Evolutionary conservation across 1,139 yeast species (phyloP).

Genomic region (Blastobotrys petasosporus): DNA sequence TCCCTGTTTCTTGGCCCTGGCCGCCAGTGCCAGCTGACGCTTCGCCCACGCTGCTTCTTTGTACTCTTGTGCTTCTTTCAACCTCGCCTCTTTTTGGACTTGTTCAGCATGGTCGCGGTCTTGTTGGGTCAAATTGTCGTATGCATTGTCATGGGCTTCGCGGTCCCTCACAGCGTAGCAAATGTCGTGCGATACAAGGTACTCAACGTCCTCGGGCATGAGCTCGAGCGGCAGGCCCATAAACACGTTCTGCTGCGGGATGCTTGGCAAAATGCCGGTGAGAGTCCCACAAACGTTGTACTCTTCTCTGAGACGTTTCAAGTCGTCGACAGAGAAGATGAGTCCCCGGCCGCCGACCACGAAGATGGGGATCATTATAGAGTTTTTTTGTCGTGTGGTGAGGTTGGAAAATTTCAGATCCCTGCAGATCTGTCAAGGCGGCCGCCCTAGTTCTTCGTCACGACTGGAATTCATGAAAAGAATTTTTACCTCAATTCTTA

Average conservation of each 20-base stretch:
- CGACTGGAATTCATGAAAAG: too few relatives aligned
- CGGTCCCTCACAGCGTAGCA: conserved; percentile 30
- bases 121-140: conserved; percentile 14
- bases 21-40: conserved; percentile 23
- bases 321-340: conserved; percentile 47
- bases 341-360: conserved; percentile 47
- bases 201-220: conserved; percentile 65
- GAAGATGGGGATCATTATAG: conserved; percentile 29
- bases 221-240: conserved; percentile 76
- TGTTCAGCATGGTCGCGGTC: conserved; percentile 16
- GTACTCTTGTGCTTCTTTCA: conserved; percentile 19
- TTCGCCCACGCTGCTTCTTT: conserved; percentile 22
- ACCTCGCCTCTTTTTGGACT: conserved; percentile 12
- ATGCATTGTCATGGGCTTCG: conserved; percentile 30
- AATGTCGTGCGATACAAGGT: conserved; percentile 43
- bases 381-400: background rate
- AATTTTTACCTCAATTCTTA: too few relatives aligned
- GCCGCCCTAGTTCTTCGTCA: too few relatives aligned
- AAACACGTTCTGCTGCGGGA: conserved; percentile 87
- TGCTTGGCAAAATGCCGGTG: conserved; percentile 74
- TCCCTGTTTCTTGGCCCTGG: conserved; percentile 15
- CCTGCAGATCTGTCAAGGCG: too few relatives aligned
- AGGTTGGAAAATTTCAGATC: too few relatives aligned
- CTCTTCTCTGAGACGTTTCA: conserved; percentile 47
- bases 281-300: conserved; percentile 65